Conservation (phyloP, 148 eudicot genomes). For the Nepenthes gracilis region DNA sequence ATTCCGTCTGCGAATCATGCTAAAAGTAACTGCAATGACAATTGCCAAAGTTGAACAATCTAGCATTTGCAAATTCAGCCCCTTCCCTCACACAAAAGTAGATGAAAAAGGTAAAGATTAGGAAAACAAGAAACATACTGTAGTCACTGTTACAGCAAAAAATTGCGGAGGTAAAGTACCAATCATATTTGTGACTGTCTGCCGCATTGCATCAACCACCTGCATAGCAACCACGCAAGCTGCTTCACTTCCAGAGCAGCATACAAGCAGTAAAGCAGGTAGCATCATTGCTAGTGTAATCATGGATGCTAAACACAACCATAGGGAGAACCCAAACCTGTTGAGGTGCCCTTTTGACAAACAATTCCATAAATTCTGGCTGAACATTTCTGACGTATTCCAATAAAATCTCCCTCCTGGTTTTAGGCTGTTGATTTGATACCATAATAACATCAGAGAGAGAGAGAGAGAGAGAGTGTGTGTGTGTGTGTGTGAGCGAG, state of each 20-base stretch:
- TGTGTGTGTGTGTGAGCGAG: background rate
- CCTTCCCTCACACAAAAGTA: background rate
- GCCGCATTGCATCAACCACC: constrained; percentile 97
- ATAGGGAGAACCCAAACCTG: constrained; percentile 33
- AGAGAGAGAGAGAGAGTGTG: background rate
- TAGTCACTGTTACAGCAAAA: constrained; percentile 73
- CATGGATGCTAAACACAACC: background rate
- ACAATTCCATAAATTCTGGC: constrained; percentile 90
- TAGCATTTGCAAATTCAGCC: background rate
- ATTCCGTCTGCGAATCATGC: background rate
- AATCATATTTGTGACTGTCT: constrained; percentile 86
- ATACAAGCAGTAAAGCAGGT: background rate
- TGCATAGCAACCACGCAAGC: constrained; percentile 8
- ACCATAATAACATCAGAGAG: constrained; percentile 1
- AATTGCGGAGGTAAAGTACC: constrained; percentile 89
- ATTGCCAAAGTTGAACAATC: no score
- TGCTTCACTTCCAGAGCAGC: background rate
- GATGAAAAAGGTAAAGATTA: constrained; percentile 2
- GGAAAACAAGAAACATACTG: constrained; percentile 38
- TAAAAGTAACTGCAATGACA: background rate
- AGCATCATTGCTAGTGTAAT: background rate
- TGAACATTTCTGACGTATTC: constrained; percentile 74
- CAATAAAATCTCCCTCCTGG: constrained; percentile 64
- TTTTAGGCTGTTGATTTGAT: constrained; percentile 33
- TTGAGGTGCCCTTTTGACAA: constrained; percentile 75